These are phyloP conservation scores for Aphanomyces euteiches DNA, from an alignment of 352 stramenopile genomes.

Conservation along the genomic window DNA sequence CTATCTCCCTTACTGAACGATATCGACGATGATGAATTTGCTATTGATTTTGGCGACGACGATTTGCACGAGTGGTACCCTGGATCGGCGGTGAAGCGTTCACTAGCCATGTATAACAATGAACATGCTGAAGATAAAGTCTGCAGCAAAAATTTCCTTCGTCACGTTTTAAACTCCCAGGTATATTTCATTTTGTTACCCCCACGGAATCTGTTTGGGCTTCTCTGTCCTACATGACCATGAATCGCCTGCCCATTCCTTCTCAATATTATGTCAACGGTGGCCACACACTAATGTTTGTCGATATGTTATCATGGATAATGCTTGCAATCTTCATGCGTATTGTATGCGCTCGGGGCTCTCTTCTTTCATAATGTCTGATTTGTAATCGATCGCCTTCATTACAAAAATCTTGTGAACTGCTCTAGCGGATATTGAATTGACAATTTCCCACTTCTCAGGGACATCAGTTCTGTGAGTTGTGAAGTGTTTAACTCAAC, in stretches of 20 bases:
- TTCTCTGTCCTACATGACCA: neutral
- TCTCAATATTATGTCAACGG: neutral
- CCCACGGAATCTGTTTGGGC: neutral
- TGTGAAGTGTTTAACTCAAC: neutral
- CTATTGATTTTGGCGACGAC: too few species aligned
- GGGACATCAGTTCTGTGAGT: neutral
- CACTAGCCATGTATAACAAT: neutral
- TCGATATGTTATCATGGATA: neutral
- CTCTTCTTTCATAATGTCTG: neutral
- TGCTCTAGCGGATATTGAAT: neutral
- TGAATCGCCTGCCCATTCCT: neutral
- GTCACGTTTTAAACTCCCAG: too few species aligned
- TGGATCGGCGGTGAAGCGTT: too few species aligned
- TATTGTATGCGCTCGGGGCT: neutral
- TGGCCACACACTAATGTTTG: neutral
- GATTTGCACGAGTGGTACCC: neutral
- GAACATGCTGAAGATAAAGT: neutral
- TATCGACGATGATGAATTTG: too few species aligned
- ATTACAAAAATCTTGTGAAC: neutral
- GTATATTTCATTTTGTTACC: neutral
- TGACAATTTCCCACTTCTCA: neutral
- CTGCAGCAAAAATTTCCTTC: too few species aligned
- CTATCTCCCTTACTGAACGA: neutral
- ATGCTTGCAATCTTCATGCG: neutral
- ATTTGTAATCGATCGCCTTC: neutral